Percentiles rank a stretch among this genome's conserved stretches.
These are phyloP conservation scores for Ceratocystis lukuohia DNA, from an alignment of 2,329 filamentous ascomycete genomes.

Conservation along the genomic window DNA sequence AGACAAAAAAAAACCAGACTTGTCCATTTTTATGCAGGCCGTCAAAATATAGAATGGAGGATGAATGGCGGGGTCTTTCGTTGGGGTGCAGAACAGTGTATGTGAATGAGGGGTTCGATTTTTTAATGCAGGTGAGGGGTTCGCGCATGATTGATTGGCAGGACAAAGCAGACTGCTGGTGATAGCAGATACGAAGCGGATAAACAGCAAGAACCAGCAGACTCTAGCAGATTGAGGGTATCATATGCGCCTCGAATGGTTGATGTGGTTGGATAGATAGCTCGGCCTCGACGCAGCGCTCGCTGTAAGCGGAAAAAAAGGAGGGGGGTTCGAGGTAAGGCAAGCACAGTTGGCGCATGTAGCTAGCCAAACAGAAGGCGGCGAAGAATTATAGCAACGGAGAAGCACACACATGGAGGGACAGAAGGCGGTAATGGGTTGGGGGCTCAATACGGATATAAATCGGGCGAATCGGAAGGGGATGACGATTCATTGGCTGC, in stretches of 20 bases:
- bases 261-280: background rate
- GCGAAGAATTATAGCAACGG: background rate
- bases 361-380: too few relatives aligned
- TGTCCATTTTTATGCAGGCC: background rate
- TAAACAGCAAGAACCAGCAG: background rate
- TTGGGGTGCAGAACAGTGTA: background rate
- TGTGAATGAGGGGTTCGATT: background rate
- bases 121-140: slow-evolving; percentile 10
- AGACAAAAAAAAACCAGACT: background rate
- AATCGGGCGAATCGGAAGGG: background rate
- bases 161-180: background rate
- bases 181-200: background rate
- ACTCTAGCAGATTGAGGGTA: background rate
- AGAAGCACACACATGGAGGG: background rate
- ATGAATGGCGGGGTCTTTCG: background rate
- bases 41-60: background rate
- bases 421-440: background rate
- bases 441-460: background rate
- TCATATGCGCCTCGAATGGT: background rate
- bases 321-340: background rate
- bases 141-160: slow-evolving; percentile 7
- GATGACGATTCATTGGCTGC: background rate
- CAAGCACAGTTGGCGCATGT: background rate
- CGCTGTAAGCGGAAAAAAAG: background rate
- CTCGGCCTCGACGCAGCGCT: background rate